A percentile compares a stretch with the other conserved stretches of the same genome.
phyloP scores from a whole-genome alignment of 805 yeast genomes.

The Metschnikowia cubensis region DNA sequence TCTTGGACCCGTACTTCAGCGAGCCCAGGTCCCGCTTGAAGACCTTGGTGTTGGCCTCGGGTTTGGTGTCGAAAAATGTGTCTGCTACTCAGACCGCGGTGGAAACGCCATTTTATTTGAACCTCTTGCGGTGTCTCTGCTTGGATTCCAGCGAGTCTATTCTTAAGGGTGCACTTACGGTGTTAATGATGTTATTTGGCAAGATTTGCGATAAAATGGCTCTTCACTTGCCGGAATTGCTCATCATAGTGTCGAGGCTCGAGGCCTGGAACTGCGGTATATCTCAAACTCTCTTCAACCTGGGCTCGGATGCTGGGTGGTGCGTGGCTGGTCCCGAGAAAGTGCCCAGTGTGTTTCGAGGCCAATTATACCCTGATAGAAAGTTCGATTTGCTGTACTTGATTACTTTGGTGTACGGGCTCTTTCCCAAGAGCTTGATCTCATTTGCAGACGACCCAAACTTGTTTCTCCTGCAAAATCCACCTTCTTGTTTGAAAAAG shows the following conservation, averaged over 20 bases:
- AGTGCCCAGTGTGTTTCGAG: background rate
- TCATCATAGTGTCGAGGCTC: slow-evolving; percentile 43
- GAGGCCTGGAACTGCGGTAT: slow-evolving; percentile 1
- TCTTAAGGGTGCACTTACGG: slow-evolving; percentile 32
- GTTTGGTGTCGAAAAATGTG: slow-evolving; percentile 26
- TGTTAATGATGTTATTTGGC: slow-evolving; percentile 38
- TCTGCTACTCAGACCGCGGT: slow-evolving; percentile 27
- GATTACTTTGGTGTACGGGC: slow-evolving; percentile 52
- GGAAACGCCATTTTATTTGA: slow-evolving; percentile 33
- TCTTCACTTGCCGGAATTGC: slow-evolving; percentile 35
- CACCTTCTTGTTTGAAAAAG: slow-evolving; percentile 14
- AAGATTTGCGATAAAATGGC: slow-evolving; percentile 36
- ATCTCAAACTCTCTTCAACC: background rate
- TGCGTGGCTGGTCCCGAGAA: background rate
- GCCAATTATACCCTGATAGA: slow-evolving; percentile 17
- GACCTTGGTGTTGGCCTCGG: slow-evolving; percentile 35
- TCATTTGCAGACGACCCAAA: slow-evolving; percentile 41
- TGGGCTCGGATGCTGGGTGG: background rate
- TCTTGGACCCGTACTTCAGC: slow-evolving; percentile 34
- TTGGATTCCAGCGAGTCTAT: slow-evolving; percentile 41
- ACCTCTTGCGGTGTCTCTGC: slow-evolving; percentile 34
- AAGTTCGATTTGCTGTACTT: slow-evolving; percentile 30
- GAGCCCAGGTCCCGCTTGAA: slow-evolving; percentile 33
- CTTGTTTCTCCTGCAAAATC: slow-evolving; percentile 24
- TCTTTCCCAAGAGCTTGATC: slow-evolving; percentile 50